Evolutionary conservation across 192 early-diverging fungal genomes (phyloP).

Genomic region (Coemansia sp.): DNA sequence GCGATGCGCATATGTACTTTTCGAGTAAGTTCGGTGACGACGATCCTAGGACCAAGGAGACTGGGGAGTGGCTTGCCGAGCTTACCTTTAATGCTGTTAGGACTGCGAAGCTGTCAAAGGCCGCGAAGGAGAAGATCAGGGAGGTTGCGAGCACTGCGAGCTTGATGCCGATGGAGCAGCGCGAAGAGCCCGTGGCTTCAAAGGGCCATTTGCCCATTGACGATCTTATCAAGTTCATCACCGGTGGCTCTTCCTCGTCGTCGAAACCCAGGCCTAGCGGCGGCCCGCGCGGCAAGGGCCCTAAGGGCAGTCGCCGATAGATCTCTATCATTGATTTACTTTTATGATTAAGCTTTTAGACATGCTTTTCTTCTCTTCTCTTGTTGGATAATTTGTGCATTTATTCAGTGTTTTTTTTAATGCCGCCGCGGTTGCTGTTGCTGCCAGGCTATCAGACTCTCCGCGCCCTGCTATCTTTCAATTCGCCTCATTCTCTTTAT

Average conservation of each 20-base stretch:
- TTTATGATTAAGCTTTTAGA: not conserved
- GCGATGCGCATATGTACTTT: conserved; percentile 65
- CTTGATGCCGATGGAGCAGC: conserved; percentile 45
- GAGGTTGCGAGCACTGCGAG: conserved; percentile 21
- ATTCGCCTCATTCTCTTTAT: not conserved
- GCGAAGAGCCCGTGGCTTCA: conserved; percentile 27
- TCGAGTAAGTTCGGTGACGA: conserved; percentile 62
- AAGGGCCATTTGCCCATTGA: conserved; percentile 77
- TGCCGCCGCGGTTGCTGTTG: not conserved
- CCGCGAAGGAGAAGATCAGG: conserved; percentile 34
- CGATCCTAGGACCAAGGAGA: conserved; percentile 71
- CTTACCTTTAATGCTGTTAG: conserved; percentile 61
- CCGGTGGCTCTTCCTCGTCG: conserved; percentile 17
- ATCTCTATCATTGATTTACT: not conserved
- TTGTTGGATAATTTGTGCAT: not conserved
- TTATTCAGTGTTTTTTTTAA: not conserved
- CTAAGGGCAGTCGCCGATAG: conserved; percentile 38
- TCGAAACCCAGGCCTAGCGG: conserved; percentile 36
- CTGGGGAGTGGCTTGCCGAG: conserved; percentile 64
- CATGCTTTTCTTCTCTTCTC: not conserved
- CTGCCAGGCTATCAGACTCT: not conserved
- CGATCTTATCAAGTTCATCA: conserved; percentile 73
- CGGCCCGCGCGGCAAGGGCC: conserved; percentile 29
- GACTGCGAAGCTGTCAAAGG: conserved; percentile 49
- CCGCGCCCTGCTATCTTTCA: not conserved